Percentiles rank a stretch among this genome's conserved stretches.
Conservation (phyloP, 139 green algal species). For the Ulvella scutata region DNA sequence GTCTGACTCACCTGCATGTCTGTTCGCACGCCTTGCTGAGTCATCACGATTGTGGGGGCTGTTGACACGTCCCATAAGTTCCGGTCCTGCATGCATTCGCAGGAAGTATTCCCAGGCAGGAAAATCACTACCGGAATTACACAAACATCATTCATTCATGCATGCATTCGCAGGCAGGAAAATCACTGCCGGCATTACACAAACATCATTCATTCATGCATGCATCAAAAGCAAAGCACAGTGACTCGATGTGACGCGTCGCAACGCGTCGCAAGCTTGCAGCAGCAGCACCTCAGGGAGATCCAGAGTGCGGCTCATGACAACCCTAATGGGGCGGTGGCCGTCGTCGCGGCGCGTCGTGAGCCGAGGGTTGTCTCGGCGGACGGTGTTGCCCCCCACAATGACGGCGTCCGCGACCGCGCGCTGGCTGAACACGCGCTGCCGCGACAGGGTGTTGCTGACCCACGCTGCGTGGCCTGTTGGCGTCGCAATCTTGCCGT, state of each 20-base stretch:
- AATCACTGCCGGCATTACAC: no score
- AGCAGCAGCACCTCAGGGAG: conserved; percentile 63
- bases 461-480: conserved; percentile 91
- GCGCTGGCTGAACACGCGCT: conserved; percentile 66
- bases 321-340: conserved; percentile 71
- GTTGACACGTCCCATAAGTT: conserved; percentile 75
- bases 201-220: not conserved
- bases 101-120: no score
- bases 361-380: conserved; percentile 85
- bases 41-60: conserved; percentile 94
- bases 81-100: conserved; percentile 50
- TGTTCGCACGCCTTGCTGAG: conserved; percentile 63
- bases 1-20: conserved; percentile 50
- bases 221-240: no score
- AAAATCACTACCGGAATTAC: no score
- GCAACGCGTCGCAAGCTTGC: no score
- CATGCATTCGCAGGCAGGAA: no score
- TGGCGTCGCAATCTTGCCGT: conserved; percentile 92
- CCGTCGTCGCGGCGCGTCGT: conserved; percentile 78
- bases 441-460: conserved; percentile 38
- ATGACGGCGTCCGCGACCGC: conserved; percentile 73
- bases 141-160: not conserved
- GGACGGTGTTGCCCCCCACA: conserved; percentile 84
- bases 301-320: conserved; percentile 84
- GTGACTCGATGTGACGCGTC: no score